Evolutionary conservation across 306 rosid genomes (phyloP).

Genomic region (Dalbergia cochinchinensis): DNA sequence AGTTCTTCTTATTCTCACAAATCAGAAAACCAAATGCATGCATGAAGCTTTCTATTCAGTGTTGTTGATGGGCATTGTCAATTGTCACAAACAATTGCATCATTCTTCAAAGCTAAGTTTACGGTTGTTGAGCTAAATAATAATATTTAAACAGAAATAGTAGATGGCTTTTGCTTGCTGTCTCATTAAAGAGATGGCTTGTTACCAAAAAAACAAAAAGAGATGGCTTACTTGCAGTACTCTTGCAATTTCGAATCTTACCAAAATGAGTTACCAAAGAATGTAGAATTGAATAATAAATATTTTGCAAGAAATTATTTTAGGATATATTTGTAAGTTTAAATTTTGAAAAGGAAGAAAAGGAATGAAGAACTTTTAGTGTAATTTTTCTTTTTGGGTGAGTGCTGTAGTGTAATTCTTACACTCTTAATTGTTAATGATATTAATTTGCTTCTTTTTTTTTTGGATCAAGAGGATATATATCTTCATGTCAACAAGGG

Average conservation of each 20-base stretch:
- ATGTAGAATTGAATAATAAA: neutral
- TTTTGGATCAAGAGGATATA: too few species aligned
- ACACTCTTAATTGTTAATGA: too few species aligned
- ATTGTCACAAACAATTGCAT: neutral
- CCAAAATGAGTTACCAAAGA: neutral
- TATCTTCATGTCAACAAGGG: too few species aligned
- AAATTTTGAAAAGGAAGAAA: too few species aligned
- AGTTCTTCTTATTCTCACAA: neutral
- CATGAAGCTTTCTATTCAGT: neutral
- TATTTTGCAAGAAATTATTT: too few species aligned
- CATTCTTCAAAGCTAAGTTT: constrained; percentile 35
- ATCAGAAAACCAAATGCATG: neutral
- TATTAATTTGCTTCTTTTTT: too few species aligned
- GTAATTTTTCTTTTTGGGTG: too few species aligned
- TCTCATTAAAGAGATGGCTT: neutral
- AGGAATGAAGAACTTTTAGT: too few species aligned
- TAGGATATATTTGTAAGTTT: too few species aligned
- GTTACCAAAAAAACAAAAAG: neutral
- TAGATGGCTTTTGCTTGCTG: neutral
- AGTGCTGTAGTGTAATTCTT: too few species aligned
- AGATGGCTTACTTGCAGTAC: constrained; percentile 1
- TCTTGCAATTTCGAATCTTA: neutral
- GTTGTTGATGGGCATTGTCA: constrained; percentile 10
- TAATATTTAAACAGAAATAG: neutral
- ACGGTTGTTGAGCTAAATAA: constrained; percentile 34